Base-by-base conservation (phyloP, 495 filamentous ascomycete species). In the Xanthoparmelia taractica region DNA sequence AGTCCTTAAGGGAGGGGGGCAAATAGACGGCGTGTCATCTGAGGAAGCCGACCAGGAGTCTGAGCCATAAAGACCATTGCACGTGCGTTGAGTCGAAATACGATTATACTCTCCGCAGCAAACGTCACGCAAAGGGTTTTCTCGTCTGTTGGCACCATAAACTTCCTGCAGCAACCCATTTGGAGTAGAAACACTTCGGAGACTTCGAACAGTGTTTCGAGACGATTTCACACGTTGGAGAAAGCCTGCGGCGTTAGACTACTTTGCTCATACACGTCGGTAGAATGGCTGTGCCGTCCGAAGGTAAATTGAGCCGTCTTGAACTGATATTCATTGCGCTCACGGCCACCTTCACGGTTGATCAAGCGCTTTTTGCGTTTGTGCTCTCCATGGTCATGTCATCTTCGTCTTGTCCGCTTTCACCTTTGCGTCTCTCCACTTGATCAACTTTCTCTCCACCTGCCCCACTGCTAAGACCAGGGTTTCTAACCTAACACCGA, bases 121-220 rank as follows among this genome's bases (percentile, higher is more conserved):
- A 27, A 71, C 65, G 65, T 84, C 80, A 68, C 84, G 83, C 50
- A 75, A 68, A 2, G 78, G 72, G 68, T 84, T 50, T n/a, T 25
- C 23, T 13, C 12, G 23, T 27, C n/a, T 10, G n/a, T 4, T 36
- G 10, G 34, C 4, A 36, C 34, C 10, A n/a, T n/a, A n/a, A n/a
- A n/a, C n/a, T n/a, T n/a, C n/a, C n/a, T n/a, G n/a, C n/a, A n/a
- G n/a, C n/a, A n/a, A n/a, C n/a, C n/a, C n/a, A n/a, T n/a, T n/a
- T n/a, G n/a, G n/a, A n/a, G n/a, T n/a, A n/a, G n/a, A n/a, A n/a
- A n/a, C n/a, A n/a, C n/a, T n/a, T n/a, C n/a, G n/a, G n/a, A n/a
- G n/a, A n/a, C n/a, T n/a, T n/a, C n/a, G n/a, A n/a, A n/a, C n/a
- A n/a, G n/a, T n/a, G n/a, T n/a, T n/a, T n/a, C n/a, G 2, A 43